phyloP scores from a whole-genome alignment of 2,329 filamentous ascomycete genomes.

The Clonostachys chloroleuca region DNA sequence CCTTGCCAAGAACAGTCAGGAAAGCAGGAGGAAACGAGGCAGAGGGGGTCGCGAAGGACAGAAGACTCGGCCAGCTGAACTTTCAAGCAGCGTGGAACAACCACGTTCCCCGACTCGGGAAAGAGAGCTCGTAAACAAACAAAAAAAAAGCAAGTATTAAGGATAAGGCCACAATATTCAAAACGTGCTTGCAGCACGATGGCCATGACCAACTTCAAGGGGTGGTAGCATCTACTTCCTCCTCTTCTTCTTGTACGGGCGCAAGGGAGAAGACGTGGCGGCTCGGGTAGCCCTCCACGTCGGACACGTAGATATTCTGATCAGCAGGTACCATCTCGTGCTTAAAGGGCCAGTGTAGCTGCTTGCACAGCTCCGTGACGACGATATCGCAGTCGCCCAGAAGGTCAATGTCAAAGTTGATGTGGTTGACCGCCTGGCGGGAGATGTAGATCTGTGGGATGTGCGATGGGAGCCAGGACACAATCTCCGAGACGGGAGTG shows the following conservation, averaged over 20 bases:
- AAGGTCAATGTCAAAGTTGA: constrained; percentile 94
- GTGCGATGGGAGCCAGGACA: constrained; percentile 70
- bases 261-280: constrained; percentile 27
- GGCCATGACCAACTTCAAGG: constrained; percentile 1
- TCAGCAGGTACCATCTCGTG: constrained; percentile 79
- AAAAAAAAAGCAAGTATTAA: not conserved
- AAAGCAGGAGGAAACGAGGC: too few species aligned
- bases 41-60: too few species aligned
- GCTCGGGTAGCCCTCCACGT: constrained; percentile 23
- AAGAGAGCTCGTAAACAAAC: not conserved
- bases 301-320: constrained; percentile 54
- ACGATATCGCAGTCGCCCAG: constrained; percentile 94
- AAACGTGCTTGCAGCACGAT: not conserved
- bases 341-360: constrained; percentile 73
- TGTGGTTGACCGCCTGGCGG: constrained; percentile 76
- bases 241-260: not conserved
- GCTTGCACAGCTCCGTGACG: constrained; percentile 78
- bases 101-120: not conserved
- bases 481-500: constrained; percentile 88
- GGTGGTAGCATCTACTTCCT: not conserved
- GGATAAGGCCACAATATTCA: not conserved
- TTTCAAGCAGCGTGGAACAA: too few species aligned
- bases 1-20: too few species aligned
- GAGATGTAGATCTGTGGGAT: constrained; percentile 91
- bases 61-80: too few species aligned